Evolutionary conservation across 2,329 filamentous ascomycete species (phyloP).

Genomic region (Xylariales sp.): DNA sequence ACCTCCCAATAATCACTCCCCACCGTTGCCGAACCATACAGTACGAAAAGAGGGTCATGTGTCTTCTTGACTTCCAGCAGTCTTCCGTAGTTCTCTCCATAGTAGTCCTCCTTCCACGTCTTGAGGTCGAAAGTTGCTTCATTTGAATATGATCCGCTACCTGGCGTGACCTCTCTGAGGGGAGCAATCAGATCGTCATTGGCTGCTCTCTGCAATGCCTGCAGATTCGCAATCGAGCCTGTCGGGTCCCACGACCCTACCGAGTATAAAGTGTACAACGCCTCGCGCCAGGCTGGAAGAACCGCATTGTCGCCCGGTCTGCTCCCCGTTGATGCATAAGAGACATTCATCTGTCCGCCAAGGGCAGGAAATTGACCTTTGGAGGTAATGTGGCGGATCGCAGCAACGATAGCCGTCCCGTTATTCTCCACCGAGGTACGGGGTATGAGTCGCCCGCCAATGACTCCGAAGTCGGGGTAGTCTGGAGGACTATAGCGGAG

Average conservation of each 20-base stretch:
- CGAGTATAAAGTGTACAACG: slow-evolving; percentile 12
- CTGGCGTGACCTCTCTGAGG: not conserved
- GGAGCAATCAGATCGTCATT: not conserved
- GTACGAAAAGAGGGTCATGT: slow-evolving; percentile 33
- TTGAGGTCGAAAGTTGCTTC: slow-evolving; percentile 33
- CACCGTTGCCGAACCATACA: slow-evolving; percentile 34
- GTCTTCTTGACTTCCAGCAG: slow-evolving; percentile 32
- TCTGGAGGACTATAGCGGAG: not conserved
- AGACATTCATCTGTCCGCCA: too few relatives aligned
- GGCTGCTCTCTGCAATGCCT: not conserved
- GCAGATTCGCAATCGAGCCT: slow-evolving; percentile 13
- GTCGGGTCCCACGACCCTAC: too few relatives aligned
- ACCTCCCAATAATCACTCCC: slow-evolving; percentile 29
- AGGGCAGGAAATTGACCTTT: too few relatives aligned
- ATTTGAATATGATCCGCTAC: slow-evolving; percentile 29
- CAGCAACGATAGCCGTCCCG: not conserved
- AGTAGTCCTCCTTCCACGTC: slow-evolving; percentile 26
- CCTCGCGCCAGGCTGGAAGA: slow-evolving; percentile 29
- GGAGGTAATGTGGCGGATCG: not conserved
- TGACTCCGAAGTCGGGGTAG: not conserved
- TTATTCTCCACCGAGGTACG: not conserved
- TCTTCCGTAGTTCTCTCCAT: slow-evolving; percentile 26
- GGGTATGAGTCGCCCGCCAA: not conserved
- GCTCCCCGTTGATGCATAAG: slow-evolving; percentile 4
- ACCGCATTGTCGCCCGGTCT: slow-evolving; percentile 22